Percentiles rank a stretch among this genome's conserved stretches.
Conservation (phyloP, 2,329 filamentous ascomycete species). For the Phyllachora maydis region DNA sequence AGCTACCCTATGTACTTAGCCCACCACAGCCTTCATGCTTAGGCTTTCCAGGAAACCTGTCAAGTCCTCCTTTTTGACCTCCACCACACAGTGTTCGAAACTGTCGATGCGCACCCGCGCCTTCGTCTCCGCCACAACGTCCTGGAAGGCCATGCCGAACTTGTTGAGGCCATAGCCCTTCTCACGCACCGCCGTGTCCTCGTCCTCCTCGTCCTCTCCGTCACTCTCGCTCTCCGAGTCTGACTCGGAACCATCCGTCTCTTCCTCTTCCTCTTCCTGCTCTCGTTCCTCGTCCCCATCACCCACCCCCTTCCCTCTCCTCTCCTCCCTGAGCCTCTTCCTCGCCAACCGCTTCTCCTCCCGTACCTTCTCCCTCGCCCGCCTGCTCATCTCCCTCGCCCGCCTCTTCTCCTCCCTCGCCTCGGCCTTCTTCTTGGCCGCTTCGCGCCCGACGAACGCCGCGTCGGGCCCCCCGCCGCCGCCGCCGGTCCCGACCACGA, state of each 20-base stretch:
- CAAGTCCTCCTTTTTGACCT: conserved; percentile 92
- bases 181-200: no score
- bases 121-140: conserved; percentile 80
- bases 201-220: conserved; percentile 26
- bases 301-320: conserved; percentile 26
- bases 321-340: no score
- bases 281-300: conserved; percentile 24
- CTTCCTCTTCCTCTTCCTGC: conserved; percentile 27
- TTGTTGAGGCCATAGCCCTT: conserved; percentile 63
- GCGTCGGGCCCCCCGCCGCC: conserved; percentile 61
- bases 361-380: conserved; percentile 33
- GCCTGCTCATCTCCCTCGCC: conserved; percentile 34
- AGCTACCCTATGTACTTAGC: conserved; percentile 17
- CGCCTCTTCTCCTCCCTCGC: conserved; percentile 43
- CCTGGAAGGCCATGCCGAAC: conserved; percentile 89
- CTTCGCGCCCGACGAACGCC: conserved; percentile 46
- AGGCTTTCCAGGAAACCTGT: conserved; percentile 76
- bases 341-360: conserved; percentile 40
- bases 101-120: conserved; percentile 82
- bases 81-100: conserved; percentile 93
- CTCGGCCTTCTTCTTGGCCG: conserved; percentile 38
- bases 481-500: conserved; percentile 82
- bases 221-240: conserved; percentile 16
- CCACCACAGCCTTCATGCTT: conserved; percentile 74
- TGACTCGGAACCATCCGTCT: conserved; percentile 19